phyloP scores from a whole-genome alignment of 148 eudicot species.

The Nyssa sinensis region DNA sequence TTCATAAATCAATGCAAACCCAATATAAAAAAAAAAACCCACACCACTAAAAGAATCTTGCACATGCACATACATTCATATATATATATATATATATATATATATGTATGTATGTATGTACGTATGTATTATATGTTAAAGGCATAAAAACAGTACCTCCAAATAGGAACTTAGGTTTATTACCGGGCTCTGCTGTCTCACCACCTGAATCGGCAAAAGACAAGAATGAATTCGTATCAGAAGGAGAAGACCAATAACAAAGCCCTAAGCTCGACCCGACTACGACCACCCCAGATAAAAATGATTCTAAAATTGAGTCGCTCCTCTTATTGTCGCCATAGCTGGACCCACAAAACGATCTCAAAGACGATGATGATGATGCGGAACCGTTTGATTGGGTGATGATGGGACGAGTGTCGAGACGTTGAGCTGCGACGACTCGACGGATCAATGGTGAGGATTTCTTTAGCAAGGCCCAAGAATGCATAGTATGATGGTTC shows the following conservation, averaged over 20 bases:
- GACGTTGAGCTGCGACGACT: constrained; percentile 11
- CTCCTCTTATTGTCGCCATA: background rate
- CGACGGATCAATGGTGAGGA: constrained; percentile 14
- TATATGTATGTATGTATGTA: background rate
- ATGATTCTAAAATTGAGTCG: constrained; percentile 6
- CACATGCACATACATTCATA: background rate
- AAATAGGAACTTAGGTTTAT: constrained; percentile 46
- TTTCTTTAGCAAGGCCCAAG: constrained; percentile 28
- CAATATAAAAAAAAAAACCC: background rate
- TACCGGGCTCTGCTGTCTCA: constrained; percentile 17
- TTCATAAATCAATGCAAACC: background rate
- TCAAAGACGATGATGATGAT: background rate
- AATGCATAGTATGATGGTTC: constrained; percentile 32
- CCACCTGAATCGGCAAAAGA: constrained; percentile 49
- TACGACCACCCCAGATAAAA: constrained; percentile 36
- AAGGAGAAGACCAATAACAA: constrained; percentile 30
- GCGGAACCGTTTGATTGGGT: constrained; percentile 11
- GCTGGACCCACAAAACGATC: background rate
- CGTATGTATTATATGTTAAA: too few relatives aligned
- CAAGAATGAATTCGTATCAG: constrained; percentile 14
- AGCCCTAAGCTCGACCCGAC: constrained; percentile 55
- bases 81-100: too few relatives aligned
- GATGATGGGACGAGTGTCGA: constrained; percentile 17
- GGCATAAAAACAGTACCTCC: constrained; percentile 33
- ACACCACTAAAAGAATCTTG: background rate